Percentiles rank a stretch among this genome's conserved stretches.
Evolutionary conservation across 352 stramenopile species (phyloP).

Genomic region (Phytophthora hybrid): DNA sequence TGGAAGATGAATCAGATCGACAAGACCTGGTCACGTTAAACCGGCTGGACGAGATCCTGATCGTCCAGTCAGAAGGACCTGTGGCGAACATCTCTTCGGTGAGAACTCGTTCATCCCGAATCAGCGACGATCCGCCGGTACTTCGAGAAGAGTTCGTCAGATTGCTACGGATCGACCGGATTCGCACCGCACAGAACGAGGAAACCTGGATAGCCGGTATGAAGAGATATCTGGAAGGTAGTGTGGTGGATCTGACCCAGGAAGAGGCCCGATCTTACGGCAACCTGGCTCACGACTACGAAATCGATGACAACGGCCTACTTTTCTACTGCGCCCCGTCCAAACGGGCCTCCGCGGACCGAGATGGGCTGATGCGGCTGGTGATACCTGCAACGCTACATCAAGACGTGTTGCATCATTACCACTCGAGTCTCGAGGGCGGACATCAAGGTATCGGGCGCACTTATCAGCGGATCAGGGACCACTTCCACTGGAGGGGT

Average conservation of each 20-base stretch:
- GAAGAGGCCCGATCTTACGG: no score
- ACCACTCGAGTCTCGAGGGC: slow-evolving; percentile 10
- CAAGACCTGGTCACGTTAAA: slow-evolving; percentile 12
- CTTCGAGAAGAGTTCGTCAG: no score
- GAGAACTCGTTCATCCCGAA: background rate
- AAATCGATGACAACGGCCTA: no score
- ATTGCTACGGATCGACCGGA: no score
- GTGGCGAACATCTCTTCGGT: background rate
- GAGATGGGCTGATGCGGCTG: background rate
- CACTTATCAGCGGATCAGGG: slow-evolving; percentile 10
- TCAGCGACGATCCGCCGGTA: no score
- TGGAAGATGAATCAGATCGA: background rate
- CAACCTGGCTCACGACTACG: no score
- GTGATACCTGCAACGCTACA: slow-evolving; percentile 9
- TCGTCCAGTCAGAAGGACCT: background rate
- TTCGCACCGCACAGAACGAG: no score
- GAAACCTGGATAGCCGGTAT: no score
- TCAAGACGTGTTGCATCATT: slow-evolving; percentile 19
- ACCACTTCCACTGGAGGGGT: no score
- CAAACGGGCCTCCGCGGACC: background rate
- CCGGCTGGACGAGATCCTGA: background rate
- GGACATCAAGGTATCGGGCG: slow-evolving; percentile 10
- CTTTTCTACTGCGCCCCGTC: background rate
- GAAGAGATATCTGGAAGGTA: no score
- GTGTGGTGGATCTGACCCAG: no score